Evolutionary conservation across 208 protist species (phyloP).

Genomic region (Acanthamoeba triangularis): DNA sequence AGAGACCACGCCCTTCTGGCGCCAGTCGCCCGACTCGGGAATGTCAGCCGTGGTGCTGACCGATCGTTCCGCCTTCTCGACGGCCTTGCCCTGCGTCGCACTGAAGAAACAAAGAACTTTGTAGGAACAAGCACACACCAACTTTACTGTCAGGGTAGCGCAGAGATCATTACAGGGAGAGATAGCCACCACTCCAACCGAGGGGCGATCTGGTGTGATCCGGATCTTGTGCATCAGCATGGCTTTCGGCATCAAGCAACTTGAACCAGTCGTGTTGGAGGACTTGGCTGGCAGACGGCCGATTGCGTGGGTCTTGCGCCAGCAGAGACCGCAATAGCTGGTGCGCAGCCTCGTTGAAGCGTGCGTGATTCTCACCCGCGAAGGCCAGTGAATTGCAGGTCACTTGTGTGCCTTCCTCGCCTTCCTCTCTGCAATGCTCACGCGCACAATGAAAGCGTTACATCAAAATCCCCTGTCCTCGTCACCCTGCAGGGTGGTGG

Average conservation of each 20-base stretch:
- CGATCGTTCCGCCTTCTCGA: not conserved
- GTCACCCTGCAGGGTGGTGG: no score
- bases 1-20: not conserved
- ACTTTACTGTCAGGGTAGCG: no score
- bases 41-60: not conserved
- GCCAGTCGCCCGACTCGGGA: constrained; percentile 1
- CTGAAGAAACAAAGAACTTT: not conserved
- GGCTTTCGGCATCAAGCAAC: no score
- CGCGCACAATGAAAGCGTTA: no score
- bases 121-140: no score
- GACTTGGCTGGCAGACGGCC: not conserved
- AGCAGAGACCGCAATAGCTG: not conserved
- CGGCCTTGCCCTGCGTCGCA: not conserved
- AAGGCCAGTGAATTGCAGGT: not conserved
- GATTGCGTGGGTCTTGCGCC: not conserved
- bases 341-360: not conserved
- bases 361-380: not conserved
- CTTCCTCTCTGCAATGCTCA: no score
- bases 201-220: no score
- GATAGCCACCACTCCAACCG: no score
- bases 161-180: no score
- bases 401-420: not conserved
- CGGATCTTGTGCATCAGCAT: no score
- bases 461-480: no score
- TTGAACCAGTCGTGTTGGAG: not conserved